Percentiles rank a stretch among this genome's conserved stretches.
Conservation (phyloP, 2,329 filamentous ascomycete species). For the Colletotrichum phormii region DNA sequence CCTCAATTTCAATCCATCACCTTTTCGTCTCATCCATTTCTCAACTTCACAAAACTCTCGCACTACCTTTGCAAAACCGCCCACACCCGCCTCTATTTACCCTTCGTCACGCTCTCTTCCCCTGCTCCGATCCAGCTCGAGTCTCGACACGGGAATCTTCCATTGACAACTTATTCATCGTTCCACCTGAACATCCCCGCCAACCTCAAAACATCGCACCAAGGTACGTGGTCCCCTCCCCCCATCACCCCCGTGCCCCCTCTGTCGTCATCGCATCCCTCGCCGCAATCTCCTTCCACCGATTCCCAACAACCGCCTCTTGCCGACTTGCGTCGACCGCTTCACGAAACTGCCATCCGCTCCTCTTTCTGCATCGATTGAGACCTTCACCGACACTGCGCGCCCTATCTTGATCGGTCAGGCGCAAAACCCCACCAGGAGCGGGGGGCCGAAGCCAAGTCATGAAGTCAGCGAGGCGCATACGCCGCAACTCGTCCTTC, state of each 20-base stretch:
- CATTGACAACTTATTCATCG: constrained; percentile 27
- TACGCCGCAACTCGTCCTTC: constrained; percentile 22
- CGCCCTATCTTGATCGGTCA: constrained; percentile 30
- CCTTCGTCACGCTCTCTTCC: constrained; percentile 37
- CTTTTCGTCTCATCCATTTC: constrained; percentile 48
- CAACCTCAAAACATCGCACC: constrained; percentile 35
- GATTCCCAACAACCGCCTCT: constrained; percentile 30
- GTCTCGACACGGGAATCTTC: constrained; percentile 26
- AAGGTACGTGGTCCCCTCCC: constrained; percentile 39
- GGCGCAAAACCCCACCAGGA: constrained; percentile 38
- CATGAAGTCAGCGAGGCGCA: constrained; percentile 39
- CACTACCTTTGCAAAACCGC: constrained; percentile 40
- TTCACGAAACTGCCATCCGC: constrained; percentile 16
- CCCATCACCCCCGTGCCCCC: constrained; percentile 44
- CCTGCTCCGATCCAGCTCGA: constrained; percentile 24
- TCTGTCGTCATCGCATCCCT: constrained; percentile 55
- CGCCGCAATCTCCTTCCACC: constrained; percentile 36
- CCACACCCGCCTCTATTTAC: constrained; percentile 39
- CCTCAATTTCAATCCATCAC: constrained; percentile 45
- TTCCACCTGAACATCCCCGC: constrained; percentile 33
- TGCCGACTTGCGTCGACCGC: constrained; percentile 9
- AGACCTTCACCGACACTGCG: constrained; percentile 24
- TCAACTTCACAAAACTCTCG: constrained; percentile 44
- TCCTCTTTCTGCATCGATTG: constrained; percentile 23
- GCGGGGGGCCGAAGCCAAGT: constrained; percentile 36